Conservation (phyloP, 768 basidiomycete species). For the Mycena capillaripes region DNA sequence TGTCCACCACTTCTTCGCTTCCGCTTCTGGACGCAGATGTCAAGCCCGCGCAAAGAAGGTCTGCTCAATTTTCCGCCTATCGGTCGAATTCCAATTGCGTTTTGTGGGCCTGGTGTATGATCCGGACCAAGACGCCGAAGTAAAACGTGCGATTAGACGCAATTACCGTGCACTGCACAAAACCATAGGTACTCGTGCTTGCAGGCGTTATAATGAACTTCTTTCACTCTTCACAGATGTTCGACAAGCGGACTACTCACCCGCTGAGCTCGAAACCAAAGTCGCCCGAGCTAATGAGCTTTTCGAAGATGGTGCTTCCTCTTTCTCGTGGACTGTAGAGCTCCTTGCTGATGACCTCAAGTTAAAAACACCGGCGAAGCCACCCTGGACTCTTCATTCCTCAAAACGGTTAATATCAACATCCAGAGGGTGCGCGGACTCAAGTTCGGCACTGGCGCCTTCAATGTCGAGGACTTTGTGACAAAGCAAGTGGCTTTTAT, state of each 20-base stretch:
- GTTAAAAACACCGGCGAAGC: constrained; percentile 90
- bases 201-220: background rate
- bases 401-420: constrained; percentile 83
- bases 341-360: constrained; percentile 36
- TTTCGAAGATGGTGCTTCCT: constrained; percentile 69
- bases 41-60: background rate
- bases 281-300: constrained; percentile 70
- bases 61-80: background rate
- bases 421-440: constrained; percentile 89
- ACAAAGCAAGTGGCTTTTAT: constrained; percentile 79
- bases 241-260: constrained; percentile 57
- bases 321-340: background rate
- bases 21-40: background rate
- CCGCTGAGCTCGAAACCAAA: constrained; percentile 64
- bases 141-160: constrained; percentile 17
- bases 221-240: background rate
- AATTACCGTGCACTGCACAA: constrained; percentile 20
- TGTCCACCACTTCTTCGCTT: background rate
- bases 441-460: constrained; percentile 88
- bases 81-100: background rate
- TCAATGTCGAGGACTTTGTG: constrained; percentile 94
- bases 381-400: constrained; percentile 87
- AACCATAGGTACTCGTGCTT: background rate
- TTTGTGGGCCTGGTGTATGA: background rate
- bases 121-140: constrained; percentile 21